Base-by-base conservation (phyloP, 306 rosid genomes). In the Cicer yamashitae region DNA sequence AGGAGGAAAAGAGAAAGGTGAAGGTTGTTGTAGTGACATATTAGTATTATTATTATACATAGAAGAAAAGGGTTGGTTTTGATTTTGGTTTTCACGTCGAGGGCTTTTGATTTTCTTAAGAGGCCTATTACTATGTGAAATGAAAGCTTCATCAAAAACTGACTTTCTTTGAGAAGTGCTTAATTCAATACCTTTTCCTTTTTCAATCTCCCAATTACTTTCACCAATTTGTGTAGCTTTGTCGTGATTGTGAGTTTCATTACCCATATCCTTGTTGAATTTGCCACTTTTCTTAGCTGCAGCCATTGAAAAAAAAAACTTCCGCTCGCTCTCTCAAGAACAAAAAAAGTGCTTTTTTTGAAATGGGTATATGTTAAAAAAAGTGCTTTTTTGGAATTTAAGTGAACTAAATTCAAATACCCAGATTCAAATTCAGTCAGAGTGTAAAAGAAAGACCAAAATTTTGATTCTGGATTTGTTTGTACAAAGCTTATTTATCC, bases 61-160 rank as follows among this genome's bases (percentile, higher is more conserved):
- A 17, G 30, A 53, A 17, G 60, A 25, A 25, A 25, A 17, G 5
- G 6, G 66, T 11, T 59, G 66, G 8, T 62, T 37, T 25, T 25
- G 34, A 25, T 60, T 30, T 11, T 14, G 83, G 79, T 66, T 67
- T 5, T 82, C 71, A 50, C 60, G 86, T 75, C 86, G 76, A 0
- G 98, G 96, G 86, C 94, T 84, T 9, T 82, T 85, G 64, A 79
- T 87, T 82, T 94, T 94, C 88, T 94, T 94, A n/a, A 82, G 79
- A 84, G 98, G 96, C 39, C 91, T 87, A 15, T 48, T 83, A 25
- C 34, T 25, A 14, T 59, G 70, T 10, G 88, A 77, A 64, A 81
- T 8, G 84, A 94, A 90, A 73, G 87, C 84, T 10, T 83, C 93
- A 52, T 87, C 88, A 71, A 81, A 89, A 87, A 81, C 79, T 11